Percentiles rank a stretch among this genome's conserved stretches.
Conservation (phyloP, 495 filamentous ascomycete species). For the Neohortaea acidophila region DNA sequence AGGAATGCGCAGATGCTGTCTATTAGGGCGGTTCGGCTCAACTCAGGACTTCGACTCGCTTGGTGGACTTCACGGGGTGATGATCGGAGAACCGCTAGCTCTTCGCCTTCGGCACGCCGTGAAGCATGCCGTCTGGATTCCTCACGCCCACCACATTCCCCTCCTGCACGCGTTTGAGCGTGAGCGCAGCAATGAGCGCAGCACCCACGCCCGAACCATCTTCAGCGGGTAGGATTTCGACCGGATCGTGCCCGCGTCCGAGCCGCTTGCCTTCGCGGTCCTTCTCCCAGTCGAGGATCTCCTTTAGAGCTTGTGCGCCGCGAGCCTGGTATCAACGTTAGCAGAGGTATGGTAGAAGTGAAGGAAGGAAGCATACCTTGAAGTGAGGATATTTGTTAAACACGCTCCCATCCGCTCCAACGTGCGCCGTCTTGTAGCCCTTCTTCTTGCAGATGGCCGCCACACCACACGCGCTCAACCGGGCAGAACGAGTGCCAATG, state of each 20-base stretch:
- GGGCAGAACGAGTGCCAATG: slow-evolving; percentile 85
- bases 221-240: slow-evolving; percentile 75
- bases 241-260: slow-evolving; percentile 42
- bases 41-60: no score
- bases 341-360: not conserved
- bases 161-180: slow-evolving; percentile 65
- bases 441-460: slow-evolving; percentile 95
- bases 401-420: slow-evolving; percentile 87
- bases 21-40: no score
- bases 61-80: no score
- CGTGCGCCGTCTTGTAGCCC: slow-evolving; percentile 70
- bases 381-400: slow-evolving; percentile 99
- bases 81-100: no score
- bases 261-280: slow-evolving; percentile 44
- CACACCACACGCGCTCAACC: slow-evolving; percentile 83
- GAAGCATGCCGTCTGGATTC: slow-evolving; percentile 41
- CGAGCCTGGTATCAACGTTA: slow-evolving; percentile 33
- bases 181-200: slow-evolving; percentile 84
- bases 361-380: slow-evolving; percentile 34
- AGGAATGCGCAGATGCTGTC: no score
- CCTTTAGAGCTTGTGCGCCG: slow-evolving; percentile 72
- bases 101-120: not conserved
- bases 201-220: slow-evolving; percentile 95
- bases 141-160: slow-evolving; percentile 68
- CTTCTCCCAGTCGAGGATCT: slow-evolving; percentile 83